Conservation (phyloP, 805 yeast species). For the Yarrowia sp. region DNA sequence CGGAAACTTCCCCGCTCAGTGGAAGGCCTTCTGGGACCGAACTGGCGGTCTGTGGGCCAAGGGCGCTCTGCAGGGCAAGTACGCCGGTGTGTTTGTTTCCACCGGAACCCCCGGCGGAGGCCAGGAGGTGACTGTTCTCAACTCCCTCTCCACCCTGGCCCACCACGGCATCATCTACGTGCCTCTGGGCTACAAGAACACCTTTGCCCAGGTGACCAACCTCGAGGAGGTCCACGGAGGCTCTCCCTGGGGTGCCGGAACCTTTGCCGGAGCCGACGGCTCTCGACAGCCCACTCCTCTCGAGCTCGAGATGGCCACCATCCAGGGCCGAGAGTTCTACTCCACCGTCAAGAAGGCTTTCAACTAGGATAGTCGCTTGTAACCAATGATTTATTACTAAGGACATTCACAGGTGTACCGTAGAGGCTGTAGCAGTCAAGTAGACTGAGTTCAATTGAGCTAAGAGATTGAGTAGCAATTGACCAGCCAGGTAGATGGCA, state of each 20-base stretch:
- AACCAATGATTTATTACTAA: not conserved
- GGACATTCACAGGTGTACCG: too few species aligned
- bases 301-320: slow-evolving; percentile 60
- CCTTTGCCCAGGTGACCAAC: slow-evolving; percentile 54
- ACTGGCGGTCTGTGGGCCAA: slow-evolving; percentile 75
- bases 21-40: slow-evolving; percentile 69
- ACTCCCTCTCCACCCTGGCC: slow-evolving; percentile 53
- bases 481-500: too few species aligned
- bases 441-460: too few species aligned
- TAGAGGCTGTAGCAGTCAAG: not conserved
- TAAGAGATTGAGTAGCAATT: too few species aligned
- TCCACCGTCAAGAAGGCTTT: slow-evolving; percentile 38
- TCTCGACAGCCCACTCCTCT: slow-evolving; percentile 61
- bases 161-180: slow-evolving; percentile 78
- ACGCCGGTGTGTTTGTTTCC: slow-evolving; percentile 66
- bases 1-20: slow-evolving; percentile 74
- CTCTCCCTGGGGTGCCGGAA: slow-evolving; percentile 85
- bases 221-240: slow-evolving; percentile 73
- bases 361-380: not conserved
- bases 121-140: slow-evolving; percentile 66
- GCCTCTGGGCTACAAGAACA: slow-evolving; percentile 68
- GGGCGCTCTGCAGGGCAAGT: slow-evolving; percentile 68
- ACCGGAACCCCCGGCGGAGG: slow-evolving; percentile 78
- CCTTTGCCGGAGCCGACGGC: slow-evolving; percentile 72
- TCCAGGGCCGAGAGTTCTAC: slow-evolving; percentile 68